Evolutionary conservation across 2,329 filamentous ascomycete species (phyloP).

Genomic region (Dactylellina cionopaga): DNA sequence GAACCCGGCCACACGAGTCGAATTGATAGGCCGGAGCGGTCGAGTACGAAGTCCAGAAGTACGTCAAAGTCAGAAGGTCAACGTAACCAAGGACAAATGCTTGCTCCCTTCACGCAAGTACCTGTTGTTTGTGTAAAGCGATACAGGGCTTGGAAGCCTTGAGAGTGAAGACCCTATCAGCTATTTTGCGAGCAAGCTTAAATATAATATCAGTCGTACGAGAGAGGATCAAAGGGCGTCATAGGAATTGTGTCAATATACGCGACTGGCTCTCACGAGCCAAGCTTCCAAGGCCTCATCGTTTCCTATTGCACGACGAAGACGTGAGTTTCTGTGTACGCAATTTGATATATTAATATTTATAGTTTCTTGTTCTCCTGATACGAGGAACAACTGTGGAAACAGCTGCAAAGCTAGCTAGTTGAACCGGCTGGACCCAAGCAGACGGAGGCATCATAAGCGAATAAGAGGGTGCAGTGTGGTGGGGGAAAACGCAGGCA

Average conservation of each 20-base stretch:
- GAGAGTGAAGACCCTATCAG: constrained; percentile 3
- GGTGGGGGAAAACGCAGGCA: constrained; percentile 38
- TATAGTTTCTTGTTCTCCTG: too few relatives aligned
- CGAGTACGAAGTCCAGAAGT: too few relatives aligned
- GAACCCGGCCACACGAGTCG: constrained; percentile 49
- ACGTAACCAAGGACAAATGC: constrained; percentile 37
- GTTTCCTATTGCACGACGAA: too few relatives aligned
- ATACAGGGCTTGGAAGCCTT: too few relatives aligned
- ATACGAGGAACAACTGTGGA: too few relatives aligned
- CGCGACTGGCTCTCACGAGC: too few relatives aligned
- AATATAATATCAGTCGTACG: background rate
- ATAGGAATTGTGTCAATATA: background rate
- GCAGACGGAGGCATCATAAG: constrained; percentile 41
- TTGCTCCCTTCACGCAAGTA: constrained; percentile 8
- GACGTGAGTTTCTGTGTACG: too few relatives aligned
- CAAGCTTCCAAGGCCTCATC: too few relatives aligned
- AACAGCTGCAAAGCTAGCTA: too few relatives aligned
- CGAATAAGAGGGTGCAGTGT: constrained; percentile 1
- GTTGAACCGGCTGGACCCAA: background rate
- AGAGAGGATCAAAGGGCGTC: background rate
- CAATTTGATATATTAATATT: too few relatives aligned
- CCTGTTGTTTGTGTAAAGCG: constrained; percentile 15
- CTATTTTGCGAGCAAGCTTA: constrained; percentile 47
- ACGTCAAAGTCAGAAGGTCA: constrained; percentile 33
- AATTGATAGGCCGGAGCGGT: constrained; percentile 38